Conservation (phyloP, 768 basidiomycete genomes). For the Termitomyces titanicus region DNA sequence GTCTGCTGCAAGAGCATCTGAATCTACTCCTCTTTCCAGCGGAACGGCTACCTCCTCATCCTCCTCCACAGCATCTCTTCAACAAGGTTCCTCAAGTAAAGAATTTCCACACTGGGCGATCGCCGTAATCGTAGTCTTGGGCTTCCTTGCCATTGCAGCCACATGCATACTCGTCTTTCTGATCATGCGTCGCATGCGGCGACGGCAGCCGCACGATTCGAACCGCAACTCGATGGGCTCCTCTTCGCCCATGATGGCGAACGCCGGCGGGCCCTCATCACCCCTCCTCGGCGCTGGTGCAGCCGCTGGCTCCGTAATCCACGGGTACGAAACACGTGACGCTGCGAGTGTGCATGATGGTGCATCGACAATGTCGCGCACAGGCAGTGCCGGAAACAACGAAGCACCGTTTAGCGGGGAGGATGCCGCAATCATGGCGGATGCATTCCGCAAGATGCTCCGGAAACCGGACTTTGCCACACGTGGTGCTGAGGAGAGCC, state of each 20-base stretch:
- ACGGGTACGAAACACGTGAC: conserved; percentile 17
- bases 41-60: conserved; percentile 10
- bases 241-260: conserved; percentile 79
- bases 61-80: conserved; percentile 39
- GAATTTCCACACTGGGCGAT: conserved; percentile 88
- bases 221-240: conserved; percentile 77
- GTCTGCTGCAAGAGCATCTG: conserved; percentile 21
- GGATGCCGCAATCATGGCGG: conserved; percentile 91
- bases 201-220: conserved; percentile 41
- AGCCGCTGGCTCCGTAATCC: conserved; percentile 27
- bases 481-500: conserved; percentile 64
- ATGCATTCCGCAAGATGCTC: conserved; percentile 85
- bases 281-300: conserved; percentile 30
- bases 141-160: conserved; percentile 77
- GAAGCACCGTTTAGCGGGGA: conserved; percentile 74
- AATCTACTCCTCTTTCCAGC: background rate
- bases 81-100: conserved; percentile 30
- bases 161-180: conserved; percentile 67
- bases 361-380: conserved; percentile 66
- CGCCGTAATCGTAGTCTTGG: conserved; percentile 83
- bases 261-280: conserved; percentile 37
- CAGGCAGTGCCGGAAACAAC: conserved; percentile 56
- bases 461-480: conserved; percentile 87
- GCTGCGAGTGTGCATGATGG: conserved; percentile 59
- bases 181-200: conserved; percentile 65